Evolutionary conservation across 345 rosid genomes (phyloP).

Genomic region (Eucalyptus sideroxylon): DNA sequence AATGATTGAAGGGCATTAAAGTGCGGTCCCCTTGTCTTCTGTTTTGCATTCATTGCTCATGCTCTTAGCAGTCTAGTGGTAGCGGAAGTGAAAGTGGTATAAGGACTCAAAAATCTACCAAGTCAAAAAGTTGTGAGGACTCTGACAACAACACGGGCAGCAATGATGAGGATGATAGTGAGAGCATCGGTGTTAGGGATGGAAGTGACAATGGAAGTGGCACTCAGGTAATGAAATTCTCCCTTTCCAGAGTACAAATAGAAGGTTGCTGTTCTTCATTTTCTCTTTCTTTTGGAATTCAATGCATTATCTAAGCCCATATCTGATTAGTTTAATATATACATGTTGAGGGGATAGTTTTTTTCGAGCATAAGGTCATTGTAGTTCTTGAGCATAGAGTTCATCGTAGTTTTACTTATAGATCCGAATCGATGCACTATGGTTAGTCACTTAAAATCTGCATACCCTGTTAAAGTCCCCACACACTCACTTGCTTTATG

Average conservation of each 20-base stretch:
- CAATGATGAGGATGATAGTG: constrained; percentile 12
- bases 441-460: not conserved
- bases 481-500: not conserved
- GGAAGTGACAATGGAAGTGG: constrained; percentile 29
- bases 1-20: not conserved
- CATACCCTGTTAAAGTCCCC: not conserved
- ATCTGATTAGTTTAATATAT: not conserved
- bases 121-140: constrained; percentile 5
- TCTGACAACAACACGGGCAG: constrained; percentile 10
- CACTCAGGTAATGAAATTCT: constrained; percentile 1
- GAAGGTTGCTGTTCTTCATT: not conserved
- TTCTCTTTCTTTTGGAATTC: not conserved
- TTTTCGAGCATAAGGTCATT: not conserved
- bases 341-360: not conserved
- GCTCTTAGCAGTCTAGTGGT: constrained; percentile 12
- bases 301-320: not conserved
- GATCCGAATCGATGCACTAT: not conserved
- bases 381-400: not conserved
- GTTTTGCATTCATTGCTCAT: constrained; percentile 6
- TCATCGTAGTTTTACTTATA: not conserved
- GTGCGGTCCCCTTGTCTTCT: not conserved
- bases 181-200: constrained; percentile 7
- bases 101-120: constrained; percentile 3
- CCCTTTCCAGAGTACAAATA: not conserved
- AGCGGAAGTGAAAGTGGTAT: constrained; percentile 17